phyloP scores from a whole-genome alignment of 148 eudicot genomes.

The Chenopodium suecicum region DNA sequence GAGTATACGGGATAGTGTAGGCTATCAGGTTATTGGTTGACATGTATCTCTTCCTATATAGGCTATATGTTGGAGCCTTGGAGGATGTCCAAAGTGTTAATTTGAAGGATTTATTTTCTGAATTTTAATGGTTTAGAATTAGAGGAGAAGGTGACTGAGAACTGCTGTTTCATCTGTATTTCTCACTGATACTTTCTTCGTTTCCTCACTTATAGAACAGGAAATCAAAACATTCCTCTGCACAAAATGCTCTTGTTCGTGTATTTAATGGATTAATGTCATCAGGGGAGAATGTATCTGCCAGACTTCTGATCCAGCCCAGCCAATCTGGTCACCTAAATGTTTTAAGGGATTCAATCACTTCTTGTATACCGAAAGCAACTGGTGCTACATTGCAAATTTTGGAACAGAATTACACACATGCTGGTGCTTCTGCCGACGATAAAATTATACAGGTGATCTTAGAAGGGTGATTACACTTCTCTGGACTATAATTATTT shows the following conservation, averaged over 20 bases:
- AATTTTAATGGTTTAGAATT: neutral
- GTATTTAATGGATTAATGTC: constrained; percentile 34
- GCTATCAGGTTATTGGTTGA: neutral
- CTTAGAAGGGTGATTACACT: neutral
- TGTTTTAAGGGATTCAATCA: constrained; percentile 26
- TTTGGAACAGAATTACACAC: constrained; percentile 25
- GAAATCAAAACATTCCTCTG: constrained; percentile 38
- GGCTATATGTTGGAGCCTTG: neutral
- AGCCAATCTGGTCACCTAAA: constrained; percentile 36
- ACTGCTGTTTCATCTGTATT: neutral
- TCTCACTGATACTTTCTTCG: neutral
- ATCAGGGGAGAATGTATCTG: constrained; percentile 24
- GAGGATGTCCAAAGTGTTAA: neutral
- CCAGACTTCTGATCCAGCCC: constrained; percentile 42
- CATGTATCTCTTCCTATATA: neutral
- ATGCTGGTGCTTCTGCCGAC: constrained; percentile 26
- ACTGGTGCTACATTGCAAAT: constrained; percentile 38
- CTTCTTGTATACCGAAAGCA: constrained; percentile 32
- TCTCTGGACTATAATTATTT: neutral
- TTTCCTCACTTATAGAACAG: constrained; percentile 32
- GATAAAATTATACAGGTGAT: constrained; percentile 51
- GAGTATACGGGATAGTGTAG: neutral
- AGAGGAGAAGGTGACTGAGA: neutral
- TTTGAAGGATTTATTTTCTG: neutral
- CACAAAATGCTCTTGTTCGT: constrained; percentile 50